Percentiles rank a stretch among this genome's conserved stretches.
Conservation (phyloP, 2,329 filamentous ascomycete species). For the Xylaria sp. region DNA sequence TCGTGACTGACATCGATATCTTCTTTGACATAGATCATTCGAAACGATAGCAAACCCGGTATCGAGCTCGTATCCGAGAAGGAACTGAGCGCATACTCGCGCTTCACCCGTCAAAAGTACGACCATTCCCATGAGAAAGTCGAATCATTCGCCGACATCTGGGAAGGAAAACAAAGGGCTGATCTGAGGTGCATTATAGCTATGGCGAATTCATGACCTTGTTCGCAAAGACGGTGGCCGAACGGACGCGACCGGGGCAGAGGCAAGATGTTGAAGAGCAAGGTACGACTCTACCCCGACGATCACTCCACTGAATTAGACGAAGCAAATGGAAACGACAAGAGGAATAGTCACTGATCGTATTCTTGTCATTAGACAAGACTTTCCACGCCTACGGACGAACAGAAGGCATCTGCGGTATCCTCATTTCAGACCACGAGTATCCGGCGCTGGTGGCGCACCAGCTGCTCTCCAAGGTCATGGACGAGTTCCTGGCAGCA, state of each 20-base stretch:
- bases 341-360: slow-evolving; percentile 30
- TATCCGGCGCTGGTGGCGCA: slow-evolving; percentile 85
- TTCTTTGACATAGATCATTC: slow-evolving; percentile 71
- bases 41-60: slow-evolving; percentile 80
- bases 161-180: slow-evolving; percentile 28
- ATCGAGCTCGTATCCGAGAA: slow-evolving; percentile 81
- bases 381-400: slow-evolving; percentile 82
- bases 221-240: slow-evolving; percentile 87
- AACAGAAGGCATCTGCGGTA: slow-evolving; percentile 78
- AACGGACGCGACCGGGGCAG: slow-evolving; percentile 82
- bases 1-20: slow-evolving; percentile 32
- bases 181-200: slow-evolving; percentile 45
- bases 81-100: slow-evolving; percentile 81
- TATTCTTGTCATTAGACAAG: slow-evolving; percentile 62
- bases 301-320: slow-evolving; percentile 1
- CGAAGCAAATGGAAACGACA: slow-evolving; percentile 14
- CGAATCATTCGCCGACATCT: slow-evolving; percentile 8
- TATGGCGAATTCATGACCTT: slow-evolving; percentile 80
- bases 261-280: slow-evolving; percentile 88
- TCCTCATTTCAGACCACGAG: slow-evolving; percentile 80
- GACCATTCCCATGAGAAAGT: slow-evolving; percentile 16
- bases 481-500: slow-evolving; percentile 85
- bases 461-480: slow-evolving; percentile 84
- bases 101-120: slow-evolving; percentile 80
- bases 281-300: slow-evolving; percentile 57